Conservation (phyloP, 768 basidiomycete genomes). For the Tulasnella sp. region DNA sequence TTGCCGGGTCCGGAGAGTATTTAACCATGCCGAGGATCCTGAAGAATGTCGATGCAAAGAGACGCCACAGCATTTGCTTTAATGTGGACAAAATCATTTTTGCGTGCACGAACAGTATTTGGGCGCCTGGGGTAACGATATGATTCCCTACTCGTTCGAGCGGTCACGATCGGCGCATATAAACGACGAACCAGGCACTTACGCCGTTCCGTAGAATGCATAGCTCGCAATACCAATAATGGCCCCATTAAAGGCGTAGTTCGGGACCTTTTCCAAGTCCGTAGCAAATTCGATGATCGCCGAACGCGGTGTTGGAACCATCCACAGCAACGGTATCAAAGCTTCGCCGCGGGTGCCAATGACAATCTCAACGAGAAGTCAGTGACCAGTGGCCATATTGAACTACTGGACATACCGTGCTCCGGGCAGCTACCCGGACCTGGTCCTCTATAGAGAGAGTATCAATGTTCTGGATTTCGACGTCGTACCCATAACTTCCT, state of each 20-base stretch:
- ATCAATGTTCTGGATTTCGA: constrained; percentile 30
- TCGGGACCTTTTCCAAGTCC: background rate
- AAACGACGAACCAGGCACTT: background rate
- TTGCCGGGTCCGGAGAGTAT: too few relatives aligned
- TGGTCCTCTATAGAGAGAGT: constrained; percentile 29
- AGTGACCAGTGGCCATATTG: background rate
- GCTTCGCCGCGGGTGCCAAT: constrained; percentile 30
- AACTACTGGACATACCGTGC: constrained; percentile 22
- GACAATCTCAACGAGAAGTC: constrained; percentile 24
- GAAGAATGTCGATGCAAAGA: constrained; percentile 9
- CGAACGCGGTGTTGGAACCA: constrained; percentile 28
- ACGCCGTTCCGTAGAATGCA: background rate
- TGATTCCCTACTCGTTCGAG: background rate
- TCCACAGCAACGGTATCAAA: constrained; percentile 30
- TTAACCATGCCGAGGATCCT: too few relatives aligned
- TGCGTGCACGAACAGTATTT: too few relatives aligned
- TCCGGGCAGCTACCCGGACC: constrained; percentile 28
- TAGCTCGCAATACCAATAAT: background rate
- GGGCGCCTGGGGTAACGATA: background rate
- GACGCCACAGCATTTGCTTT: background rate
- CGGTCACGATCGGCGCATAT: background rate
- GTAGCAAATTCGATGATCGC: constrained; percentile 31
- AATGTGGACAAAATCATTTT: background rate
- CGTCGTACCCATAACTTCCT: constrained; percentile 29
- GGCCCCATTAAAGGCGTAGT: constrained; percentile 26